A percentile compares a stretch with the other conserved stretches of the same genome.
Conservation (phyloP, 192 early-diverging fungal species). For the Gryganskiella cystojenkinii region DNA sequence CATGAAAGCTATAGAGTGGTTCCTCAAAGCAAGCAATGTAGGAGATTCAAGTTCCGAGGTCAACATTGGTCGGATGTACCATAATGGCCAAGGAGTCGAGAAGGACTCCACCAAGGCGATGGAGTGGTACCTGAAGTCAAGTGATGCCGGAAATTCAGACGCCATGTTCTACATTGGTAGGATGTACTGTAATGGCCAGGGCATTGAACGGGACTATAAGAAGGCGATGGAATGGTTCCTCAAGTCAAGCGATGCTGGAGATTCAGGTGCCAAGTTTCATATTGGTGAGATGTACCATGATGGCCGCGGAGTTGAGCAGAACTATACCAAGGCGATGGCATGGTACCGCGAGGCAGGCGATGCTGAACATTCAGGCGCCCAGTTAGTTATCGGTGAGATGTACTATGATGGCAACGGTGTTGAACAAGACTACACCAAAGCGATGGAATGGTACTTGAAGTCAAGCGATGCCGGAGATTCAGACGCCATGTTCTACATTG, state of each 20-base stretch:
- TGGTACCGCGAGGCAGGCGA: constrained; percentile 53
- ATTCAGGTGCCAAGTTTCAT: constrained; percentile 7
- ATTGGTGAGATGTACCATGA: neutral
- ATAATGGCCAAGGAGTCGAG: constrained; percentile 42
- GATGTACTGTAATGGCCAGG: constrained; percentile 42
- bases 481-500: constrained; percentile 47
- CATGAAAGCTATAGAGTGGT: constrained; percentile 49
- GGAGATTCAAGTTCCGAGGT: constrained; percentile 47
- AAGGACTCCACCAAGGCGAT: constrained; percentile 5
- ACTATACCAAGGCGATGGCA: constrained; percentile 32
- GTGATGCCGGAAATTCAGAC: constrained; percentile 26
- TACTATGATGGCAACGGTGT: constrained; percentile 23
- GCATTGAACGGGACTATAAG: constrained; percentile 20
- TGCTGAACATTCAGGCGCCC: constrained; percentile 41
- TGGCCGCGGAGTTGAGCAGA: constrained; percentile 18
- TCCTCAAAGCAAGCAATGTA: constrained; percentile 45
- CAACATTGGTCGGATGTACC: constrained; percentile 47
- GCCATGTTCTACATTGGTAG: constrained; percentile 50
- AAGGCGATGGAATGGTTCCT: constrained; percentile 41
- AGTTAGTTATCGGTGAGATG: constrained; percentile 51
- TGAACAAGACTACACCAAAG: constrained; percentile 17
- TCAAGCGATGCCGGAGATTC: constrained; percentile 44
- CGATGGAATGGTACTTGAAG: constrained; percentile 52
- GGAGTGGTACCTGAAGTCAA: constrained; percentile 34
- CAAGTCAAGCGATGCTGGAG: constrained; percentile 45